These are phyloP conservation scores for Endogone sp. DNA, from an alignment of 192 early-diverging fungal genomes.

Conservation along the genomic window DNA sequence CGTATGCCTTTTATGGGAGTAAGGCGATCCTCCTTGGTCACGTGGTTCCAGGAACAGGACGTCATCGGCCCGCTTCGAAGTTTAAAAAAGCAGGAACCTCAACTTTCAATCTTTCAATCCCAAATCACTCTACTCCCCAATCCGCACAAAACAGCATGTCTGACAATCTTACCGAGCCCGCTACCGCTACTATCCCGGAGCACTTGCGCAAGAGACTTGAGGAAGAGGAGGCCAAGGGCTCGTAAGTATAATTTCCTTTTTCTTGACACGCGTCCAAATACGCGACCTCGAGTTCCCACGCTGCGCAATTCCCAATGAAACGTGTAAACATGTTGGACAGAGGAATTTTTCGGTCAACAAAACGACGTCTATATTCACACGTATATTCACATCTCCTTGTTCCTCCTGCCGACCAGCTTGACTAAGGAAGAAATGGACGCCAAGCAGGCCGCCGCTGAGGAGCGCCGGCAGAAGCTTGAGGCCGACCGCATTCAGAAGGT, in stretches of 20 bases:
- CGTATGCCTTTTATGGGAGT: too few species aligned
- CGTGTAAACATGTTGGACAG: too few species aligned
- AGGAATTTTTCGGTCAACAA: too few species aligned
- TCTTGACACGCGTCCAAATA: neutral
- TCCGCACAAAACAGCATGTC: neutral
- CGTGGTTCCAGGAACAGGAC: too few species aligned
- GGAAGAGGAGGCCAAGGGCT: neutral
- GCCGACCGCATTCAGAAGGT: neutral
- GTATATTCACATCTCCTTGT: neutral
- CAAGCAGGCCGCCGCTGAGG: neutral
- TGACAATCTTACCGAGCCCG: neutral
- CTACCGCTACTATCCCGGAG: neutral
- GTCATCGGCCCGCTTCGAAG: too few species aligned
- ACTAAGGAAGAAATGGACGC: neutral
- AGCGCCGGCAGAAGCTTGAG: neutral
- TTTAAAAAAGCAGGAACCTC: too few species aligned
- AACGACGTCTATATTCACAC: neutral
- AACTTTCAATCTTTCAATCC: neutral
- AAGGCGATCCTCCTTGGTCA: too few species aligned
- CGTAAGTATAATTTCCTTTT: neutral
- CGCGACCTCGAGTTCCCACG: neutral
- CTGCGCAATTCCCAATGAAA: neutral
- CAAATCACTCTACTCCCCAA: too few species aligned
- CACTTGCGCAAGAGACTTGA: neutral
- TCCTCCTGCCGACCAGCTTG: neutral